Evolutionary conservation across 2,329 filamentous ascomycete genomes (phyloP), one percentile per base, ranked within the genome.

Genomic region (Stagonosporopsis cucurbitacearum): DNA sequence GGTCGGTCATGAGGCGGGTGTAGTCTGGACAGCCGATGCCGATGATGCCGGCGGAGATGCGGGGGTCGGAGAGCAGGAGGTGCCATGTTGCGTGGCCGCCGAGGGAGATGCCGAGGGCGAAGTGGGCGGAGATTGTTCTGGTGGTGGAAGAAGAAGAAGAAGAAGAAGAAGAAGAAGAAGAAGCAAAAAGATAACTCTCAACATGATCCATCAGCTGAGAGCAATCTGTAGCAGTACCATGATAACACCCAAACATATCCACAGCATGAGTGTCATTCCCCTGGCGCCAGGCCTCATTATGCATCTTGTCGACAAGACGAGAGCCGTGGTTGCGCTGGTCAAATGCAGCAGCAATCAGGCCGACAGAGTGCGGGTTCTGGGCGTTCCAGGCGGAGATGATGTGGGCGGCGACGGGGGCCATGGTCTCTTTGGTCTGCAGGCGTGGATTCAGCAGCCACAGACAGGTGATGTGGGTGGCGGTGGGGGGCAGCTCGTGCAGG

Each of bases 361-460:
- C 90, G 52, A 25, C n/a, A 47, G 60, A 70, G 44, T 59, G 65
- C 30, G 66, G 60, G 28, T 70, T 75, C 46, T 70, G 76, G 48
- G 75, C 69, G 67, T 90, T 87, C 86, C 88, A 96, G 8, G 86
- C 83, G n/a, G 79, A 76, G 45, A 97, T 82, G 12, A 86, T 81
- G 6, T 84, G 83, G n/a, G 82, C 78, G 2, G 92, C 93, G 50
- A 95, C 84, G 25, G 86, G 86, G 1, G 81, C 80, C 93, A 98
- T 97, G 59, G 84, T 84, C 51, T 86, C 85, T 70, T 90, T 87
- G 0, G 81, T 85, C 50, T 88, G 83, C 0, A 89, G 82, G 22
- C 95, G 86, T 2, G 91, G 91, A 71, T 98, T 92, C 17, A 97
- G 84, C 12, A 98, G 86, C 91, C 93, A 97, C n/a, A 98, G 84